Base-by-base conservation (phyloP, 352 stramenopile genomes). In the Globisporangium cederbergense region DNA sequence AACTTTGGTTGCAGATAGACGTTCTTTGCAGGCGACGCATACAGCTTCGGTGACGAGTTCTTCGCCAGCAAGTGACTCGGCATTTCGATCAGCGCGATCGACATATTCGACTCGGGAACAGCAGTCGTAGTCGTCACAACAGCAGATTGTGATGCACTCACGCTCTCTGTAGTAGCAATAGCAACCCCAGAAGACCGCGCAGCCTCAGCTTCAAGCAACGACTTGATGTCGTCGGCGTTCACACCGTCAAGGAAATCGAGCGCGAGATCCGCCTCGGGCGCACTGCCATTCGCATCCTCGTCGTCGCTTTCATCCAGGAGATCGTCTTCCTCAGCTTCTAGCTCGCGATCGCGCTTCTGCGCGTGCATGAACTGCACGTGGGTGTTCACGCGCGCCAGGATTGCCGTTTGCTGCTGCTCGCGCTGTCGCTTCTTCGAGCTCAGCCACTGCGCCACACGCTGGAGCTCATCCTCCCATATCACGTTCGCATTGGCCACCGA, bases 241-340 rank as follows among this genome's bases (percentile, higher is more conserved):
- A 92, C 69, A 47, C 78, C 77, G 2, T 55, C 65, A 40, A 92
- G 60, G 55, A 92, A 92, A 32, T 83, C 78, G 5, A 92, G 70
- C 60, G 66, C 68, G 32, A 81, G 51, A 13, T 76, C 66, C 14
- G 56, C 20, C 16, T 43, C 61, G 20, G 36, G 18, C 43, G 38
- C 43, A 10, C 45, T 11, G 9, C 58, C 52, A 16, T 36, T 30
- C 32, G 52, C 20, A 45, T 74, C 71, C 6, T 71, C 30, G 34
- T 70, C 58, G 5, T 71, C 68, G 9, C 74, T 68, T n/a, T 81
- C 68, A 14, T 65, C 69, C 6, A 58, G 65, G 13, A 56, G 16
- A 11, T 13, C 40, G 10, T 61, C 68, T 20, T 54, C 55, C n/a
- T 53, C 51, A 30, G 58, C 56, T 3, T 66, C 71, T n/a, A 57